phyloP scores from a whole-genome alignment of 2,329 filamentous ascomycete species.

The Escovopsis weberi region DNA sequence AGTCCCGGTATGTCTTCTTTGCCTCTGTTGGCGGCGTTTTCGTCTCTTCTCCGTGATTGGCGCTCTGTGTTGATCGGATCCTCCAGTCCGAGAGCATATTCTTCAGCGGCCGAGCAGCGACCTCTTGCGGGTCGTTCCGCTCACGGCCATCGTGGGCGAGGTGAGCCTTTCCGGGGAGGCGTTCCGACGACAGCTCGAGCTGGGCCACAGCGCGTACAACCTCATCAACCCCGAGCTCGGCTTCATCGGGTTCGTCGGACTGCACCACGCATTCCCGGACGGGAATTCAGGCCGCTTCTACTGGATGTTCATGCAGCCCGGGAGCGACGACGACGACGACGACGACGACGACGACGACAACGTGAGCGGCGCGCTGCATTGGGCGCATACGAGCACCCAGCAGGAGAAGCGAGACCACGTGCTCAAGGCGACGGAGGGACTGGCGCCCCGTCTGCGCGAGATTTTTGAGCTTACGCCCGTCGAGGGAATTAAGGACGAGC shows the following conservation, averaged over 20 bases:
- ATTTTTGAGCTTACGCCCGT: constrained; percentile 13
- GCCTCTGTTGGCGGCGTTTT: too few species aligned
- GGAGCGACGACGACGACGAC: too few species aligned
- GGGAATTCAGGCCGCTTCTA: constrained; percentile 14
- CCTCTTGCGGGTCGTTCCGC: constrained; percentile 12
- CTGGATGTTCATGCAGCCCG: constrained; percentile 11
- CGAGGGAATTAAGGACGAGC: constrained; percentile 1
- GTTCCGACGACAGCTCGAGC: constrained; percentile 16
- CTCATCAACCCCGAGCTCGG: constrained; percentile 1
- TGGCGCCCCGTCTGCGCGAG: constrained; percentile 6
- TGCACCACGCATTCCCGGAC: constrained; percentile 10
- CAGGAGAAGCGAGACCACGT: constrained; percentile 4
- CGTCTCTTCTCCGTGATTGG: constrained; percentile 8
- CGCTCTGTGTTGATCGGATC: constrained; percentile 5
- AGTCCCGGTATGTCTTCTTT: constrained; percentile 16
- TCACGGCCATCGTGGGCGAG: constrained; percentile 16
- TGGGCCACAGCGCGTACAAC: constrained; percentile 18
- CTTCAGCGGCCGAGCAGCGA: constrained; percentile 12
- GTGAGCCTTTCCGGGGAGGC: constrained; percentile 12
- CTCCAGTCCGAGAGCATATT: constrained; percentile 16
- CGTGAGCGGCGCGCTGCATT: constrained; percentile 17
- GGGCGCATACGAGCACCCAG: constrained; percentile 12
- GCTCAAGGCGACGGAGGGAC: constrained; percentile 2
- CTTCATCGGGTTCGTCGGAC: constrained; percentile 10
- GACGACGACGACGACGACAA: constrained; percentile 4